These are phyloP conservation scores for Candida montana DNA, from an alignment of 805 yeast species.

Conservation along the genomic window DNA sequence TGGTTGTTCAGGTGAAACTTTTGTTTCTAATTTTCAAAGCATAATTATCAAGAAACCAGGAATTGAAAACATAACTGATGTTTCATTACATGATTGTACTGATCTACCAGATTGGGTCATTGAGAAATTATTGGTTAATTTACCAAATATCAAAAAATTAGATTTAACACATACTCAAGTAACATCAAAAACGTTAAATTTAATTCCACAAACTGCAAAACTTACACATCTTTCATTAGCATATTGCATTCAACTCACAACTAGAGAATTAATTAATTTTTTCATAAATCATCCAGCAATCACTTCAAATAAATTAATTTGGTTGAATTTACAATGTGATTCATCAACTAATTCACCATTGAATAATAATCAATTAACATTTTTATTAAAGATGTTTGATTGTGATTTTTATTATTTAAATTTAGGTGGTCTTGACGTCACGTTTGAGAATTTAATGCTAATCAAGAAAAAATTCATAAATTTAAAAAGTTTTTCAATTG, in stretches of 20 bases:
- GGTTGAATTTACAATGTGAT: slow-evolving; percentile 65
- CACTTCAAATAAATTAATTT: slow-evolving; percentile 42
- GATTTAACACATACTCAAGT: slow-evolving; percentile 82
- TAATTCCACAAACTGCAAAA: slow-evolving; percentile 49
- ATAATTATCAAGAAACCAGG: slow-evolving; percentile 25
- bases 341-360: slow-evolving; percentile 58
- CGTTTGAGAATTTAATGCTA: slow-evolving; percentile 30
- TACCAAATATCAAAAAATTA: slow-evolving; percentile 53
- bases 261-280: slow-evolving; percentile 66
- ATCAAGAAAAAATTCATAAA: slow-evolving; percentile 35
- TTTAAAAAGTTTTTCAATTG: slow-evolving; percentile 31
- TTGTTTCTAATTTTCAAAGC: slow-evolving; percentile 52
- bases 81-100: slow-evolving; percentile 87
- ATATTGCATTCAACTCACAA: slow-evolving; percentile 60
- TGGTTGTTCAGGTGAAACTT: slow-evolving; percentile 69
- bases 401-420: slow-evolving; percentile 44
- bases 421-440: slow-evolving; percentile 60
- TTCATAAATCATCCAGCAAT: slow-evolving; percentile 66
- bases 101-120: slow-evolving; percentile 59
- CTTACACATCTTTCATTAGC: slow-evolving; percentile 72
- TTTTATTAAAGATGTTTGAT: slow-evolving; percentile 36
- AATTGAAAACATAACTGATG: slow-evolving; percentile 22
- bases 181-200: slow-evolving; percentile 52
- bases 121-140: slow-evolving; percentile 49
- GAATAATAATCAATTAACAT: slow-evolving; percentile 44